Percentiles rank a stretch among this genome's conserved stretches.
phyloP scores from a whole-genome alignment of 306 rosid species.

The Quercus engelmannii region DNA sequence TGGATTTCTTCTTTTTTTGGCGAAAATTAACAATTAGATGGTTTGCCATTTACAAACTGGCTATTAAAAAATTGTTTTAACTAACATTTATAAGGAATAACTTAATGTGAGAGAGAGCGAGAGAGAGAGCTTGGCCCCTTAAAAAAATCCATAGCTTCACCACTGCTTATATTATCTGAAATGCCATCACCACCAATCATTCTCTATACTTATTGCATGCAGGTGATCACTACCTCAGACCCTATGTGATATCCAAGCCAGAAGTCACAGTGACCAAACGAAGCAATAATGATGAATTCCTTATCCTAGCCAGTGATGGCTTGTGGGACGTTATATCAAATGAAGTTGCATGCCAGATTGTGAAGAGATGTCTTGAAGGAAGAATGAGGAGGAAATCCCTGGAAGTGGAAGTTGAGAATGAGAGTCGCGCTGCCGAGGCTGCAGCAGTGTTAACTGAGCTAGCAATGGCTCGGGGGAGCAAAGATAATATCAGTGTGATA shows the following conservation, averaged over 20 bases:
- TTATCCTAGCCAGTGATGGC: constrained; percentile 83
- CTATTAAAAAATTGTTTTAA: too few relatives aligned
- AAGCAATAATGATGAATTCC: constrained; percentile 64
- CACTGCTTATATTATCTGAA: not conserved
- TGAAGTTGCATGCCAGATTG: constrained; percentile 61
- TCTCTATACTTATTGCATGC: constrained; percentile 1
- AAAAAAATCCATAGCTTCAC: too few relatives aligned
- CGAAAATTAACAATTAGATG: too few relatives aligned
- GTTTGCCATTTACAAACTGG: too few relatives aligned
- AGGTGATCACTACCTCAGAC: constrained; percentile 83
- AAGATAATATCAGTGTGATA: constrained; percentile 80
- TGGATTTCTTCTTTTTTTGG: too few relatives aligned
- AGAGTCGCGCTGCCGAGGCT: constrained; percentile 52
- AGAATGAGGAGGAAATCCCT: constrained; percentile 23
- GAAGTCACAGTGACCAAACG: constrained; percentile 77
- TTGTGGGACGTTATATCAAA: constrained; percentile 80
- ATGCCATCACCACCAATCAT: not conserved
- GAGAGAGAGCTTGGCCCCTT: too few relatives aligned
- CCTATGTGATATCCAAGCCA: constrained; percentile 77
- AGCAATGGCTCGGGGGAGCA: constrained; percentile 79
- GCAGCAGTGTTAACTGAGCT: constrained; percentile 58
- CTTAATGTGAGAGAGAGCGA: too few relatives aligned
- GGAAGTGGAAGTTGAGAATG: constrained; percentile 8
- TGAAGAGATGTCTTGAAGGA: constrained; percentile 56
- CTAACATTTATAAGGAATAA: too few relatives aligned